A percentile compares a stretch with the other conserved stretches of the same genome.
Conservation (phyloP, 1,139 yeast genomes). For the Zygoascus sp. region DNA sequence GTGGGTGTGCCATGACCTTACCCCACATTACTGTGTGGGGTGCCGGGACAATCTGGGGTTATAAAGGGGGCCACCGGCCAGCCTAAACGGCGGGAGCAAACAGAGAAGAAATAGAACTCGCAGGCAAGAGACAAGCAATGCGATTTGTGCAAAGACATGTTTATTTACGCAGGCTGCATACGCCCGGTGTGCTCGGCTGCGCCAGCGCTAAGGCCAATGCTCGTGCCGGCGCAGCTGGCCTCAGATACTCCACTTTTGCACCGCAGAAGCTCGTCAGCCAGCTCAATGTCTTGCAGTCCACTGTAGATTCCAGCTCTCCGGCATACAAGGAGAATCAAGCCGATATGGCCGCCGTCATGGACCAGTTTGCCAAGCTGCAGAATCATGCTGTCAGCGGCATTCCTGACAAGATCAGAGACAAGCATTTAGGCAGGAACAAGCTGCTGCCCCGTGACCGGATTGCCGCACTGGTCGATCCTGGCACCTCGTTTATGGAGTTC, state of each 20-base stretch:
- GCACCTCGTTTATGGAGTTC: conserved; percentile 33
- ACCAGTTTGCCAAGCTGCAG: conserved; percentile 23
- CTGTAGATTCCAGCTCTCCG: conserved; percentile 28
- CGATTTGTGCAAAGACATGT: background rate
- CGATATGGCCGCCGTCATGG: conserved; percentile 24
- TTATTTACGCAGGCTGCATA: no score
- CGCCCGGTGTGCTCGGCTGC: no score
- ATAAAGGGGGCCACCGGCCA: no score
- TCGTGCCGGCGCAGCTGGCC: background rate
- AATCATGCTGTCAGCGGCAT: conserved; percentile 26
- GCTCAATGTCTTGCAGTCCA: conserved; percentile 26
- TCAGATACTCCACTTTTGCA: conserved; percentile 16
- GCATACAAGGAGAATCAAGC: conserved; percentile 27
- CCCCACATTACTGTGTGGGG: conserved; percentile 1
- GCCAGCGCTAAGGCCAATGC: no score
- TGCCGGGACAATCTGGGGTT: no score
- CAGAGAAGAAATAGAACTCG: background rate
- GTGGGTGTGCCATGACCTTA: background rate
- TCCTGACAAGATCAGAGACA: conserved; percentile 37
- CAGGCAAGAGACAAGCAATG: no score
- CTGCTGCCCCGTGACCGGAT: conserved; percentile 35
- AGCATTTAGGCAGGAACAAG: conserved; percentile 33
- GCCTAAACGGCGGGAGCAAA: no score
- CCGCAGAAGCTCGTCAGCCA: conserved; percentile 18
- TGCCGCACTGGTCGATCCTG: conserved; percentile 33